Evolutionary conservation across 495 filamentous ascomycete genomes (phyloP), one percentile per base, ranked within the genome.

Genomic region (Tuber brumale): DNA sequence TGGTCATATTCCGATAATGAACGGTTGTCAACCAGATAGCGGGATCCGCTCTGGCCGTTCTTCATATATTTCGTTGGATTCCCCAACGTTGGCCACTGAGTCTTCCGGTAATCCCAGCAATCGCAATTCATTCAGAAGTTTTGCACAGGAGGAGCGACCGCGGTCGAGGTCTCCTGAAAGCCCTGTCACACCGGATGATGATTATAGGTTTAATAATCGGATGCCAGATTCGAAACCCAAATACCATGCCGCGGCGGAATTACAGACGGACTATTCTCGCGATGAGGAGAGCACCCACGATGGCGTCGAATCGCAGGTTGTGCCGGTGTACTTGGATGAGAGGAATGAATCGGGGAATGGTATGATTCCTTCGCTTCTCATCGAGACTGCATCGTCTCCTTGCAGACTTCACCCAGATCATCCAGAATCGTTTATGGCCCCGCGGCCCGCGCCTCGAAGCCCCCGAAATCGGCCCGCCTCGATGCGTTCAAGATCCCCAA

Each of bases 101-200:
- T 80, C 78, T 10, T 79, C 78, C 18, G 78, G 77, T 14, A 79
- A 79, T 57, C 78, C 37, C n/a, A 80, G 77, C 71, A 72, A 76
- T 70, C 76, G 72, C 10, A 79, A 73, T 48, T 80, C 78, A n/a
- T 80, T 80, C 23, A 70, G 44, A 35, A 80, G 78, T 46, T 72
- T 79, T 31, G 57, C 31, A 14, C 57, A 73, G 23, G 77, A 79
- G 48, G 78, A 79, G 70, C 44, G 77, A 71, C 70, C 45, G 61
- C 78, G 78, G 66, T 76, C 76, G n/a, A 69, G 72, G 45, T 79
- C 78, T 42, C 76, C 77, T 21, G 46, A 51, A 39, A 80, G 73
- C 39, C 78, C 78, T 3, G 79, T 80, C 14, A 80, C 78, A 3
- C 78, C 78, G n/a, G 41, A 72, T 71, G 73, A 39, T 9, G 78